Conservation (phyloP, 1,284 basidiomycete species). For the Pseudozyma thailandica region DNA sequence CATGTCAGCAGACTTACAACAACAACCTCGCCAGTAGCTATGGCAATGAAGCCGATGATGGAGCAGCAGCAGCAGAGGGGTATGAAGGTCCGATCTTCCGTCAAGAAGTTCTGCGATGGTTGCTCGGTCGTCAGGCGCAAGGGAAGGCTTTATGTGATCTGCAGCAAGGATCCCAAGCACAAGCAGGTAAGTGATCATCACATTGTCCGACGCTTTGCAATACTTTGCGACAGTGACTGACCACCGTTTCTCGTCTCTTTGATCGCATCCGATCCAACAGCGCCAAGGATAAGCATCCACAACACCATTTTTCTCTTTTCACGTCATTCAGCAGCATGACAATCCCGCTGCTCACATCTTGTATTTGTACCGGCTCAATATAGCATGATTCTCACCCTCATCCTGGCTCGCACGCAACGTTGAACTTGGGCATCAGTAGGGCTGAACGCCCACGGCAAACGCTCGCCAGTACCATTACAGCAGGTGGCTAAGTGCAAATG, state of each 20-base stretch:
- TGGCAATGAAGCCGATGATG: slow-evolving; percentile 7
- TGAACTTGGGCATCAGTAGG: background rate
- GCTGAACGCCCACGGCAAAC: no score
- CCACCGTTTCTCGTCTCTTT: background rate
- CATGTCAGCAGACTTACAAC: background rate
- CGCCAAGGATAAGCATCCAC: slow-evolving; percentile 12
- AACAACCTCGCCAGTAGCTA: slow-evolving; percentile 2
- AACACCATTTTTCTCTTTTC: background rate
- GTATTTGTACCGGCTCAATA: slow-evolving; percentile 29
- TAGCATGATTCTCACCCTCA: background rate
- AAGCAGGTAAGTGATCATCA: slow-evolving; percentile 80
- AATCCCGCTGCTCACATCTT: background rate
- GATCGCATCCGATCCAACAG: slow-evolving; percentile 3
- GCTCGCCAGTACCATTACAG: no score
- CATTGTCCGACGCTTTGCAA: background rate
- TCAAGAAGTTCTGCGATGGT: slow-evolving; percentile 75
- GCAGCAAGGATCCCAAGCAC: slow-evolving; percentile 93
- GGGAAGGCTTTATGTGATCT: slow-evolving; percentile 91
- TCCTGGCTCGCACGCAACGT: background rate
- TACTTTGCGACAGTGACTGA: background rate
- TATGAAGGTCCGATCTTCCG: slow-evolving; percentile 95
- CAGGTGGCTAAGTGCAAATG: no score
- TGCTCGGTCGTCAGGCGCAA: slow-evolving; percentile 74
- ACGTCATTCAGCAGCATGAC: background rate
- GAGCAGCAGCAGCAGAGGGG: slow-evolving; percentile 72